Percentiles rank a stretch among this genome's conserved stretches.
These are phyloP conservation scores for Diplogelasinospora grovesii DNA, from an alignment of 495 filamentous ascomycete species.

Conservation along the genomic window DNA sequence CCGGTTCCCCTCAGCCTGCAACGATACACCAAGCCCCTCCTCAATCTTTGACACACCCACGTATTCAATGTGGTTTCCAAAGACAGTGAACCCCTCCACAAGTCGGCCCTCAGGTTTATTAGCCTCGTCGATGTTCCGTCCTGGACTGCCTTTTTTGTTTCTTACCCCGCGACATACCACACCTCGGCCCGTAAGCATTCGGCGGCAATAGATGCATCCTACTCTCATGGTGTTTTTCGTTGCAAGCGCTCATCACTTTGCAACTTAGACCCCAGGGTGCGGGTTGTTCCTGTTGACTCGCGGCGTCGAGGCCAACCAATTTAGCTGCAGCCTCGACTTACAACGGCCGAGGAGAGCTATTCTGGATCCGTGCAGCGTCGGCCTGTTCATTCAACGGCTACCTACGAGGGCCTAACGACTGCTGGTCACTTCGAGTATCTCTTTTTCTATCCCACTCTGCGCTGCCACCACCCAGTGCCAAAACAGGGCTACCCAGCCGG, in stretches of 20 bases:
- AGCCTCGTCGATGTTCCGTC: constrained; percentile 3
- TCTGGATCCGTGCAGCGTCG: not conserved
- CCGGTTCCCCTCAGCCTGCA: constrained; percentile 14
- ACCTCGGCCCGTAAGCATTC: not conserved
- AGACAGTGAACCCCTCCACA: constrained; percentile 6
- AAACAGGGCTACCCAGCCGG: constrained; percentile 14
- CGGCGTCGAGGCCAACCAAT: constrained; percentile 2
- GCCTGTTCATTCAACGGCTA: too few relatives aligned
- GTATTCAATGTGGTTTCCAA: constrained; percentile 2
- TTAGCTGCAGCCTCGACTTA: constrained; percentile 9
- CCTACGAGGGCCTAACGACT: constrained; percentile 4
- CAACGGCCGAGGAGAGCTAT: not conserved
- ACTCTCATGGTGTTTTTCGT: constrained; percentile 1
- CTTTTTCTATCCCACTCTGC: constrained; percentile 12
- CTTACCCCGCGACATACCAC: constrained; percentile 4
- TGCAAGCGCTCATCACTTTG: too few relatives aligned
- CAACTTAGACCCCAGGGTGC: too few relatives aligned
- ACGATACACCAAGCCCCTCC: constrained; percentile 16
- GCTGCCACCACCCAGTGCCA: constrained; percentile 18
- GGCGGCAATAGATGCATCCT: constrained; percentile 7
- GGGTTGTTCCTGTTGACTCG: not conserved
- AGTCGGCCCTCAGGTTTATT: constrained; percentile 2
- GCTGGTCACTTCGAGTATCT: constrained; percentile 5
- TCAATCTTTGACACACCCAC: constrained; percentile 7
- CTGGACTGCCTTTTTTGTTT: constrained; percentile 4